Evolutionary conservation across 768 basidiomycete genomes (phyloP), one percentile per base, ranked within the genome.

Genomic region (Xerocomellus chrysenteron): DNA sequence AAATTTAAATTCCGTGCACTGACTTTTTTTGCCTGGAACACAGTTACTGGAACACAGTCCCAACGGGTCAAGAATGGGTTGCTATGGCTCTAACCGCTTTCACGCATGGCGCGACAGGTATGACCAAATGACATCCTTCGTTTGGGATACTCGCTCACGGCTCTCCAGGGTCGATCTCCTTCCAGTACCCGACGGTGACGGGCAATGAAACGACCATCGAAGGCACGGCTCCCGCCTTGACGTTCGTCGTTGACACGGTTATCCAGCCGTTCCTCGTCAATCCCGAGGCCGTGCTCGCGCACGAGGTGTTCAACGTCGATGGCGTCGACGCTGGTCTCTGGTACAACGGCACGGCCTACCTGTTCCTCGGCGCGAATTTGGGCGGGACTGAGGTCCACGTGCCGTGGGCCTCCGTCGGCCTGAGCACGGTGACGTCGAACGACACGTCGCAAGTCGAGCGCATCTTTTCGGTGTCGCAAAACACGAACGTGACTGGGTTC

Each of bases 11-110:
- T 10, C 2, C 41, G 6, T 35, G 7, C 3, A 26, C 46, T 61
- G 14, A 70, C 26, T n/a, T 26, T 2, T 9, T 21, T 17, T 47
- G 16, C 28, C 0, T 10, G 12, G 7, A 17, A 33, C 40, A 11
- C 41, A 71, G 71, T 39, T 73, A 63, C 56, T 71, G 70, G 70
- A 58, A n/a, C 57, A 59, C 42, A 19, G 68, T 61, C 4, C 71
- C 69, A 1, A 71, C 64, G 0, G 71, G 71, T 16, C 44, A 57
- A 33, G 33, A 72, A 44, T 73, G 71, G 71, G 37, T 50, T 49
- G 50, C 62, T 1, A 63, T 73, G 56, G 48, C 28, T 12, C 12
- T 73, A 0, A 63, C 60, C 8, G 67, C 69, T 2, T 55, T 72
- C 28, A 66, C 5, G 36, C 68, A 71, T 16, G 66, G 70, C 9